These are phyloP conservation scores for Abortiporus biennis DNA, from an alignment of 1,284 basidiomycete species.

Conservation along the genomic window DNA sequence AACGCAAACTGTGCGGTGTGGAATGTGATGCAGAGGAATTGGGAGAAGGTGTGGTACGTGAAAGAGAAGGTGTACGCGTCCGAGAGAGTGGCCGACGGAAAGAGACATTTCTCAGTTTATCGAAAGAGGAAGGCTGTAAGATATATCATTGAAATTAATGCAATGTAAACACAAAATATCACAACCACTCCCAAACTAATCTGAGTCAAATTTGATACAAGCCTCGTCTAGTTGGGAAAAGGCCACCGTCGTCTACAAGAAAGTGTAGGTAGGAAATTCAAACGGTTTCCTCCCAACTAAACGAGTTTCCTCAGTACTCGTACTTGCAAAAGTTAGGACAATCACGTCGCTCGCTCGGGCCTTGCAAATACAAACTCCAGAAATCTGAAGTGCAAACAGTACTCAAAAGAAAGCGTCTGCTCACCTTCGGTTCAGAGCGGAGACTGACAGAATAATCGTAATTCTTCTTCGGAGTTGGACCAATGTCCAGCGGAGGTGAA, in stretches of 20 bases:
- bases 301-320: too few relatives aligned
- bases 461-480: slow-evolving; percentile 29
- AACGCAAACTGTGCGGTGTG: slow-evolving; percentile 53
- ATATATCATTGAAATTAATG: slow-evolving; percentile 1
- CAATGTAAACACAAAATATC: not conserved
- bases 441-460: slow-evolving; percentile 61
- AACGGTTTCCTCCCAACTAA: too few relatives aligned
- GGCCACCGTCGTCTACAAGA: too few relatives aligned
- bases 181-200: too few relatives aligned
- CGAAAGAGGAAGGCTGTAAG: slow-evolving; percentile 54
- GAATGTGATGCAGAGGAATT: slow-evolving; percentile 56
- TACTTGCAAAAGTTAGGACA: too few relatives aligned
- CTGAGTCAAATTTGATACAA: too few relatives aligned
- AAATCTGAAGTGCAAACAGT: too few relatives aligned
- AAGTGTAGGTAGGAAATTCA: too few relatives aligned
- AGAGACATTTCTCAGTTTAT: slow-evolving; percentile 62
- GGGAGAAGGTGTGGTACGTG: slow-evolving; percentile 56
- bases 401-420: slow-evolving; percentile 13
- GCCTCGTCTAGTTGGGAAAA: too few relatives aligned
- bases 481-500: slow-evolving; percentile 38
- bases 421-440: slow-evolving; percentile 58
- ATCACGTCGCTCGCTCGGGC: too few relatives aligned
- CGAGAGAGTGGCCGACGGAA: slow-evolving; percentile 47
- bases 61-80: slow-evolving; percentile 66
- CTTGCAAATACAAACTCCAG: too few relatives aligned